Evolutionary conservation across 176 grass and related monocot genomes (phyloP).

Genomic region (Calamus simplicifolius): DNA sequence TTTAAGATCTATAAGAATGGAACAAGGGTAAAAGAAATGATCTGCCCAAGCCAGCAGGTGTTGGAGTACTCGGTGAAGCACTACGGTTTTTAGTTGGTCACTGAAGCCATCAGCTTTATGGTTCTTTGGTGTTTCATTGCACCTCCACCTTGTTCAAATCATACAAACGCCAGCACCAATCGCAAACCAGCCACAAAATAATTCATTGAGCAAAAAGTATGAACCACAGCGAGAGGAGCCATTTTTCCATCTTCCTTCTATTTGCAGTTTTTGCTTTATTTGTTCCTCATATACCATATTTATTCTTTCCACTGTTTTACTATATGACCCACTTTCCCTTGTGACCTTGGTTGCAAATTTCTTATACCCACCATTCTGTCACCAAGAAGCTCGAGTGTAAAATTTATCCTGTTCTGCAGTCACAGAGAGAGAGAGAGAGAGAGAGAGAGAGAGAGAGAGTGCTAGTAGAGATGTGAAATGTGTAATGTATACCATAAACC

Average conservation of each 20-base stretch:
- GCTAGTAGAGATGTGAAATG: too few species aligned
- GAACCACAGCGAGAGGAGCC: neutral
- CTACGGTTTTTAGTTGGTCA: conserved; percentile 48
- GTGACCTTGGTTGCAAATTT: neutral
- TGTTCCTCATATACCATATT: conserved; percentile 8
- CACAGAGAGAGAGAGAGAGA: too few species aligned
- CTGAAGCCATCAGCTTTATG: neutral
- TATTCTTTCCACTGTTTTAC: conserved; percentile 15
- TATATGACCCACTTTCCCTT: neutral
- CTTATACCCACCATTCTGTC: neutral
- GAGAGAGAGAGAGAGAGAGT: too few species aligned
- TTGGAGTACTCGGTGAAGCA: conserved; percentile 89
- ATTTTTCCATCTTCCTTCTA: neutral
- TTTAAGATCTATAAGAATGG: conserved; percentile 97
- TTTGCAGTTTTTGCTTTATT: neutral
- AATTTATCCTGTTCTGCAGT: too few species aligned
- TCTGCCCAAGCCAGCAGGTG: conserved; percentile 73
- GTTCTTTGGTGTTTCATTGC: neutral
- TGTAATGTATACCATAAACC: too few species aligned
- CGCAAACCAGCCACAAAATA: neutral
- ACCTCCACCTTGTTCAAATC: neutral
- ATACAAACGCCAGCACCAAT: neutral
- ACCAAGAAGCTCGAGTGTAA: neutral
- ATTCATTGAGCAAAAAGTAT: too few species aligned
- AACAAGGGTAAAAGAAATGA: conserved; percentile 85